Percentiles rank a stretch among this genome's conserved stretches.
phyloP scores from a whole-genome alignment of 768 basidiomycete species.

The Amanita muscaria region DNA sequence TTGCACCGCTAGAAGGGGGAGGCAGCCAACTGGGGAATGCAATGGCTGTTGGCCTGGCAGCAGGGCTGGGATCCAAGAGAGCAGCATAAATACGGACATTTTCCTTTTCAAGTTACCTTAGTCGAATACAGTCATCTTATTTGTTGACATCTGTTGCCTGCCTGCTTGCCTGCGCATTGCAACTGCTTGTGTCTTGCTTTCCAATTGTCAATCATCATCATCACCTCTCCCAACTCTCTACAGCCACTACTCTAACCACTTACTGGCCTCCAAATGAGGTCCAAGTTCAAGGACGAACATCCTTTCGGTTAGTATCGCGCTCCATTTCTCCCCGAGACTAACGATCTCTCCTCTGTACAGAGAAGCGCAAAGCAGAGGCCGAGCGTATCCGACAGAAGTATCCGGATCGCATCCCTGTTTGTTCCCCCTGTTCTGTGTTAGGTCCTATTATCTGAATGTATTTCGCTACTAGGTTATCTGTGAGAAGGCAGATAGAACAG shows the following conservation, averaged over 20 bases:
- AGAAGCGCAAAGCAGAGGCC: slow-evolving; percentile 99
- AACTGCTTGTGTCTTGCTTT: slow-evolving; percentile 35
- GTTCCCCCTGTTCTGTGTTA: slow-evolving; percentile 23
- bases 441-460: neutral
- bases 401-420: slow-evolving; percentile 92
- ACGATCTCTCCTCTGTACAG: slow-evolving; percentile 38
- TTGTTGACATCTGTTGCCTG: slow-evolving; percentile 28
- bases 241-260: slow-evolving; percentile 6
- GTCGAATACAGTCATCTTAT: slow-evolving; percentile 14
- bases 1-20: slow-evolving; percentile 55
- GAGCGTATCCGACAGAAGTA: slow-evolving; percentile 99
- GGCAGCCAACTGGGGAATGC: slow-evolving; percentile 51
- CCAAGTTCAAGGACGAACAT: slow-evolving; percentile 99
- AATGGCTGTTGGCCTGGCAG: slow-evolving; percentile 65
- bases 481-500: slow-evolving; percentile 97
- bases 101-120: slow-evolving; percentile 3
- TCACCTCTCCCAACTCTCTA: slow-evolving; percentile 9
- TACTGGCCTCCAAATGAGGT: slow-evolving; percentile 51
- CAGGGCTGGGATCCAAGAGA: slow-evolving; percentile 44
- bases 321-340: slow-evolving; percentile 6
- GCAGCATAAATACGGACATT: slow-evolving; percentile 11
- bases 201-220: slow-evolving; percentile 13
- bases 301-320: slow-evolving; percentile 71
- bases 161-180: slow-evolving; percentile 23
- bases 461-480: slow-evolving; percentile 77